phyloP scores from a whole-genome alignment of 371 early-diverging fungal species.

The Gilbertella persicaria region DNA sequence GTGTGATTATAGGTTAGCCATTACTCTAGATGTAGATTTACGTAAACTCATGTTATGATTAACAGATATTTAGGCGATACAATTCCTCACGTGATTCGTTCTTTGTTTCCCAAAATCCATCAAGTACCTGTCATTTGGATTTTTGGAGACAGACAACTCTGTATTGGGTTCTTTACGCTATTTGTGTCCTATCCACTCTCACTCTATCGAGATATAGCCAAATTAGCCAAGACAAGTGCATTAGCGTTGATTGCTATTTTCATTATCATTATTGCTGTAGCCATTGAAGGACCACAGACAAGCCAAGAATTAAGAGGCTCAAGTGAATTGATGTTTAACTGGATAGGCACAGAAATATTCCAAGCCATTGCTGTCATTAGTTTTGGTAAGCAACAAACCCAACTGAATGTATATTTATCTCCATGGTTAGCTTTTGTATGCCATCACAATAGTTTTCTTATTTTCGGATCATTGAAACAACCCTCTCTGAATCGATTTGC shows the following conservation, averaged over 20 bases:
- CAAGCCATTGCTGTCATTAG: slow-evolving; percentile 83
- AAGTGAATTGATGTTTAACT: slow-evolving; percentile 45
- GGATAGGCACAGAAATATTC: slow-evolving; percentile 62
- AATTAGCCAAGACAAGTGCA: slow-evolving; percentile 78
- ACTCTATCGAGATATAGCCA: slow-evolving; percentile 78
- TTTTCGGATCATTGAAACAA: slow-evolving; percentile 73
- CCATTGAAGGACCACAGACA: slow-evolving; percentile 70
- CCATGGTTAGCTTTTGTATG: slow-evolving; percentile 87
- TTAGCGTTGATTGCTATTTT: slow-evolving; percentile 75
- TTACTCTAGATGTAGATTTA: too few relatives aligned
- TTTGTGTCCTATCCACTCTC: slow-evolving; percentile 75
- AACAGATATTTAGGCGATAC: slow-evolving; percentile 63
- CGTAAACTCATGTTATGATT: too few relatives aligned
- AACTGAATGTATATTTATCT: too few relatives aligned
- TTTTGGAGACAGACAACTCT: slow-evolving; percentile 54
- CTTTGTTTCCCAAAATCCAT: slow-evolving; percentile 62
- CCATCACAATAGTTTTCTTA: slow-evolving; percentile 83
- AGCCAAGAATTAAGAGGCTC: slow-evolving; percentile 55
- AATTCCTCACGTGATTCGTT: slow-evolving; percentile 71
- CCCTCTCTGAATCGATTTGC: slow-evolving; percentile 76
- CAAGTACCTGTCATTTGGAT: slow-evolving; percentile 53
- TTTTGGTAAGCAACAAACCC: slow-evolving; percentile 58
- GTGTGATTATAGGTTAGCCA: slow-evolving; percentile 70
- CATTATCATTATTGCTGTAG: slow-evolving; percentile 70
- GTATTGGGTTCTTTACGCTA: slow-evolving; percentile 69